These are phyloP conservation scores for Microascus cirrosus DNA, from an alignment of 2,329 filamentous ascomycete genomes.

Conservation along the genomic window DNA sequence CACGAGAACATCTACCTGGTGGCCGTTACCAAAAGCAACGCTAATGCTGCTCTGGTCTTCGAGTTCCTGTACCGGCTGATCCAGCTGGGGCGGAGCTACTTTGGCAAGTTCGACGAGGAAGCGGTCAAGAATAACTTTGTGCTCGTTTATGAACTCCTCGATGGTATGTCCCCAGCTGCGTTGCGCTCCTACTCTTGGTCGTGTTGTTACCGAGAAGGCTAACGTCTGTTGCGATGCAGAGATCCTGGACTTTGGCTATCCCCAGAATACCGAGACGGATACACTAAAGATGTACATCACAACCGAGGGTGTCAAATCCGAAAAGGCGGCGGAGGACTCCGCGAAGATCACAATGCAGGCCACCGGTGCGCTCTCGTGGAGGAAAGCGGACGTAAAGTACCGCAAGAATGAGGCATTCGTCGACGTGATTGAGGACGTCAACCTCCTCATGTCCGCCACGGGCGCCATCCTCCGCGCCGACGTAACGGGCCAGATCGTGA, in stretches of 20 bases:
- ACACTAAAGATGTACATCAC: constrained; percentile 99
- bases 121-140: constrained; percentile 99
- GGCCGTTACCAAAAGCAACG: constrained; percentile 96
- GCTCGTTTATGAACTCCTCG: constrained; percentile 90
- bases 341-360: constrained; percentile 99
- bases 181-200: neutral
- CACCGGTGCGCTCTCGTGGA: constrained; percentile 92
- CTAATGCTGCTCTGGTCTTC: constrained; percentile 94
- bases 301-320: constrained; percentile 94
- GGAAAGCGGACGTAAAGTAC: constrained; percentile 95
- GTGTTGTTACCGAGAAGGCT: neutral
- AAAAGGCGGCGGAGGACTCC: constrained; percentile 76
- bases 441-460: constrained; percentile 96
- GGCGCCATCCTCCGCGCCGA: constrained; percentile 91
- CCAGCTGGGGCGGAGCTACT: constrained; percentile 84
- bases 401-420: constrained; percentile 99
- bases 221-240: constrained; percentile 40
- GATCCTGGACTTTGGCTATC: constrained; percentile 97
- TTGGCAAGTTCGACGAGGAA: constrained; percentile 98
- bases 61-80: constrained; percentile 95
- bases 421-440: constrained; percentile 98
- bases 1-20: constrained; percentile 99
- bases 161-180: constrained; percentile 53
- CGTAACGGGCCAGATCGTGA: constrained; percentile 94
- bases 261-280: constrained; percentile 97